Base-by-base conservation (phyloP, 768 basidiomycete species). In the Pleurotus tuoliensis region DNA sequence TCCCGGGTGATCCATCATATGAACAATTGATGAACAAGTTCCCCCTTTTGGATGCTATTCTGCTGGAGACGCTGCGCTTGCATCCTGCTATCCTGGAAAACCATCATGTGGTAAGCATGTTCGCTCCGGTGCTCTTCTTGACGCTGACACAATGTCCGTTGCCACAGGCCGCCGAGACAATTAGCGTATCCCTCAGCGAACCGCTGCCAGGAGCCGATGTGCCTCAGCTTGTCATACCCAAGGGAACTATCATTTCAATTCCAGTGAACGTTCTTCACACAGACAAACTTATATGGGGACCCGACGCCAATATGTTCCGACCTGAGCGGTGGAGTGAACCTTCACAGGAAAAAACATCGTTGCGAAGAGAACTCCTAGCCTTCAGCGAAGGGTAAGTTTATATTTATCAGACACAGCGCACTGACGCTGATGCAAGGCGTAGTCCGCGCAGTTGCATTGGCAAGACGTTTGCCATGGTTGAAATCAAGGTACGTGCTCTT, bases 11-110 rank as follows among this genome's bases (percentile, higher is more conserved):
- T 46, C 75, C 82, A 7, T 73, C 80, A 3, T 79, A 82, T 49
- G 83, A 84, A 43, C 71, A 76, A 24, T 63, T 85, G 54, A 79
- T 77, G 52, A 72, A 67, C 59, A 68, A 73, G 41, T 77, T 75
- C 57, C 80, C 82, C 1, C 71, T 86, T 43, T 73, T 89, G 15
- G 81, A 88, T 51, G 82, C 84, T 1, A 79, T 84, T 7, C 56
- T 88, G 45, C 80, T 81, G 61, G 86, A 87, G 66, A 81, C 81
- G 3, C 69, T 88, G 15, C 79, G 86, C 25, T 64, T 87, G 46
- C 82, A 86, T 61, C 80, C 86, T 15, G 76, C 84, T 1, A 77
- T 88, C 34, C 63, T 82, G 25, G 85, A 87, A 65, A 86, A 87
- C 60, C 82, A 86, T 62, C 84, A 88, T 56, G 81, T 83, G 70